Evolutionary conservation across 306 rosid genomes (phyloP), one percentile per base, ranked within the genome.

Genomic region (Vigna unguiculata): DNA sequence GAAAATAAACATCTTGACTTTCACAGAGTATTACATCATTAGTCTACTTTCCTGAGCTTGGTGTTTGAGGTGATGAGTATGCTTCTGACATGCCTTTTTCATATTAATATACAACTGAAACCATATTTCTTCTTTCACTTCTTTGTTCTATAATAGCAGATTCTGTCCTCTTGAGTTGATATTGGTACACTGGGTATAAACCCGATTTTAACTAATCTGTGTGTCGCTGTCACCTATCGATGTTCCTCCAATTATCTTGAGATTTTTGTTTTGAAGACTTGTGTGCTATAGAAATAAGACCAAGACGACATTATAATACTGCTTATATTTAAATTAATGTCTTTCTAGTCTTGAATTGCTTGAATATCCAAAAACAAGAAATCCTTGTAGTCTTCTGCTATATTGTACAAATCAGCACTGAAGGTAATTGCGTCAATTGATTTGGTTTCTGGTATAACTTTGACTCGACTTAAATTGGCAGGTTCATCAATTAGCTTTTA

Each of bases 401-500:
- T 40, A 28, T 55, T 17, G 51, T 52, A 36, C 15, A 28, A 66
- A 72, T 22, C 48, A 30, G 17, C 30, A 49, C 52, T 58, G 54
- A 67, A 69, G 28, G 32, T 30, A 32, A 36, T 6, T 4, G 9
- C 19, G 34, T 53, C 34, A 19, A 9, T 71, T 71, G 64, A 45
- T 80, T 67, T 61, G 61, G 60, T 72, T 61, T 78, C 73, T 28
- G 9, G 4, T 69, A 40, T 69, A 49, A 48, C 64, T 81, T 49
- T 53, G 41, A 68, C 43, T 12, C 59, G 13, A 71, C 52, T 67
- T 52, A 13, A 65, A 58, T 77, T 85, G 74, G 78, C 90, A 94
- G 98, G 84, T 92, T 86, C 97, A 94, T 83, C 95, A 92, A 41
- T 64, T 94, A 90, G 83, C 95, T 65, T 90, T 92, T 85, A 94